A percentile compares a stretch with the other conserved stretches of the same genome.
Evolutionary conservation across 2,329 filamentous ascomycete genomes (phyloP).

Genomic region (Ceratocystis variospora): DNA sequence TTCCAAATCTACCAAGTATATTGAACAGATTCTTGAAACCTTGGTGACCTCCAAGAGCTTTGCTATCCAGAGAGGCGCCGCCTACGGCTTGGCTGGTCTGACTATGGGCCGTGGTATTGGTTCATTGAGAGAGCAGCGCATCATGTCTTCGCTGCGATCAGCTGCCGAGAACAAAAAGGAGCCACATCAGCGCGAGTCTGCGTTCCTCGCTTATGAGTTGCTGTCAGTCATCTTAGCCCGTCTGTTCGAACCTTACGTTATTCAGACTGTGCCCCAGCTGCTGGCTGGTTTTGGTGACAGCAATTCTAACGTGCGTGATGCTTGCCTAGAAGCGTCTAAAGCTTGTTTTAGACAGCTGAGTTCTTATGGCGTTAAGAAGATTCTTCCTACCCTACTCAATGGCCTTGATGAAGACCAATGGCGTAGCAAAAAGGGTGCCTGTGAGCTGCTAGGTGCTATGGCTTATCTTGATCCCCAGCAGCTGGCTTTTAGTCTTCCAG

Average conservation of each 20-base stretch:
- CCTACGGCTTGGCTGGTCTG: slow-evolving; percentile 85
- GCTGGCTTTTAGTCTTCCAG: slow-evolving; percentile 77
- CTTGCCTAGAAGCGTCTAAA: slow-evolving; percentile 84
- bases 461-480: slow-evolving; percentile 95
- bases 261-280: slow-evolving; percentile 85
- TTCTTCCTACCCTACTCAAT: slow-evolving; percentile 78
- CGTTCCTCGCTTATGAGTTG: slow-evolving; percentile 80
- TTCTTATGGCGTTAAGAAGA: slow-evolving; percentile 90
- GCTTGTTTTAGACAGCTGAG: slow-evolving; percentile 86
- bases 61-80: slow-evolving; percentile 80
- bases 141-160: slow-evolving; percentile 65
- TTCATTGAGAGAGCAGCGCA: slow-evolving; percentile 68
- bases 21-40: slow-evolving; percentile 65
- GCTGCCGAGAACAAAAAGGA: slow-evolving; percentile 96
- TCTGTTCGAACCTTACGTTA: slow-evolving; percentile 90
- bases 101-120: slow-evolving; percentile 77
- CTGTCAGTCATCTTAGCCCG: slow-evolving; percentile 74
- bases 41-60: slow-evolving; percentile 83
- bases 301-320: slow-evolving; percentile 79
- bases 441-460: slow-evolving; percentile 93
- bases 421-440: slow-evolving; percentile 97
- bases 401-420: slow-evolving; percentile 92
- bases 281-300: slow-evolving; percentile 79
- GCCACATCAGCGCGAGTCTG: slow-evolving; percentile 71
- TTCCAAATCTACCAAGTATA: slow-evolving; percentile 65